Evolutionary conservation across 1,284 basidiomycete species (phyloP).

Genomic region (Cryptococcus sp.): DNA sequence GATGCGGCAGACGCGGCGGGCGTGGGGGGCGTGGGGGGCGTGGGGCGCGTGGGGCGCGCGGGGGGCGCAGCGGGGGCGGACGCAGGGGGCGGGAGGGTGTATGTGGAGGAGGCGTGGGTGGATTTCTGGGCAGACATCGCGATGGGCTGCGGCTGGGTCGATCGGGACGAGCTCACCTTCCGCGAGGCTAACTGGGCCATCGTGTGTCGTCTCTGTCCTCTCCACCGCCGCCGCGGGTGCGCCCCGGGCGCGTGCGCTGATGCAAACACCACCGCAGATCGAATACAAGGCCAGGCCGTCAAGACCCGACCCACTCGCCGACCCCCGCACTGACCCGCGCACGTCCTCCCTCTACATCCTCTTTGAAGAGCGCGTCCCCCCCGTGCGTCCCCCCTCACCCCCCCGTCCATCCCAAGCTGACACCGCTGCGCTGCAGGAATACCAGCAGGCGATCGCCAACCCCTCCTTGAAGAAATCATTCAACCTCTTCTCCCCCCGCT

Average conservation of each 20-base stretch:
- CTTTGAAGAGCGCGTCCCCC: constrained; percentile 81
- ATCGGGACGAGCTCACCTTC: constrained; percentile 68
- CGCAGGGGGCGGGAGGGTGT: constrained; percentile 57
- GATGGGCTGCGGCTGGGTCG: constrained; percentile 74
- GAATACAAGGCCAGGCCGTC: constrained; percentile 66
- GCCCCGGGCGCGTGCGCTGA: background rate
- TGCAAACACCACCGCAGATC: constrained; percentile 54
- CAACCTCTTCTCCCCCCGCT: constrained; percentile 48
- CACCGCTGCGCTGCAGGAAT: constrained; percentile 56
- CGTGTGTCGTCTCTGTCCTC: constrained; percentile 54
- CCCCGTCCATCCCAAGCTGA: background rate
- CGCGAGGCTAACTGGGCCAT: constrained; percentile 87
- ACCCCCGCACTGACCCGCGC: constrained; percentile 55
- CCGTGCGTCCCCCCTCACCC: constrained; percentile 26
- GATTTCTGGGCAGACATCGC: constrained; percentile 82
- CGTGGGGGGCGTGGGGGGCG: background rate
- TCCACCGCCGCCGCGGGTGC: no score
- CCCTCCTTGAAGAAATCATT: constrained; percentile 49
- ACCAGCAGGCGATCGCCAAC: constrained; percentile 67
- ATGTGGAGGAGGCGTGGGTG: constrained; percentile 79
- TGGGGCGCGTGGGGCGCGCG: background rate
- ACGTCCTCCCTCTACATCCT: constrained; percentile 63
- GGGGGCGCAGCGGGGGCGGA: constrained; percentile 35
- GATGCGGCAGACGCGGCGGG: constrained; percentile 8
- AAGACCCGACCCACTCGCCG: constrained; percentile 11